A percentile compares a stretch with the other conserved stretches of the same genome.
Evolutionary conservation across 73 alveolate genomes (phyloP).

Genomic region (Paramecium tetraurelia): DNA sequence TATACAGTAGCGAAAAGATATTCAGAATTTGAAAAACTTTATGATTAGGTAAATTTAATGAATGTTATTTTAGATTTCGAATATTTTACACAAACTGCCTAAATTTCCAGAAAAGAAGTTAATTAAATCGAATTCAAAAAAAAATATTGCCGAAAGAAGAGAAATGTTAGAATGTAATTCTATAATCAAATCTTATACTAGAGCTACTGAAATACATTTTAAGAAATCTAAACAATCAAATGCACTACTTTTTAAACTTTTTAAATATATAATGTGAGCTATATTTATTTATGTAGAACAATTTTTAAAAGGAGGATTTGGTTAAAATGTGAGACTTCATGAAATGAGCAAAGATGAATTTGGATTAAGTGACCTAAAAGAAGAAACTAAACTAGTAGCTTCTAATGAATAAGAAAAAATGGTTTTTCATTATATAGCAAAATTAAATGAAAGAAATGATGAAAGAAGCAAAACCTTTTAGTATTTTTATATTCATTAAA

Average conservation of each 20-base stretch:
- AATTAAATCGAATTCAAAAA: not conserved
- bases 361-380: not conserved
- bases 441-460: not conserved
- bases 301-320: conserved; percentile 28
- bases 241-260: not conserved
- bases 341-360: conserved; percentile 25
- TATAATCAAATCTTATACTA: not conserved
- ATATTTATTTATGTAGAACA: not conserved
- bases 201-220: not conserved
- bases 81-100: not conserved
- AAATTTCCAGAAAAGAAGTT: conserved; percentile 36
- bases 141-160: conserved; percentile 28
- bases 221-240: not conserved
- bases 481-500: not conserved
- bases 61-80: not conserved
- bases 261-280: not conserved
- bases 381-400: not conserved
- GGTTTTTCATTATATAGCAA: not conserved
- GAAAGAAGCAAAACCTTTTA: conserved; percentile 17
- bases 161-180: conserved; percentile 5
- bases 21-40: not conserved
- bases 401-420: not conserved
- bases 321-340: conserved; percentile 2
- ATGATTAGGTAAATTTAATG: conserved; percentile 3
- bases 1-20: not conserved